Percentiles rank a stretch among this genome's conserved stretches.
Evolutionary conservation across 2,329 filamentous ascomycete genomes (phyloP).

Genomic region (Ophiostoma quercus): DNA sequence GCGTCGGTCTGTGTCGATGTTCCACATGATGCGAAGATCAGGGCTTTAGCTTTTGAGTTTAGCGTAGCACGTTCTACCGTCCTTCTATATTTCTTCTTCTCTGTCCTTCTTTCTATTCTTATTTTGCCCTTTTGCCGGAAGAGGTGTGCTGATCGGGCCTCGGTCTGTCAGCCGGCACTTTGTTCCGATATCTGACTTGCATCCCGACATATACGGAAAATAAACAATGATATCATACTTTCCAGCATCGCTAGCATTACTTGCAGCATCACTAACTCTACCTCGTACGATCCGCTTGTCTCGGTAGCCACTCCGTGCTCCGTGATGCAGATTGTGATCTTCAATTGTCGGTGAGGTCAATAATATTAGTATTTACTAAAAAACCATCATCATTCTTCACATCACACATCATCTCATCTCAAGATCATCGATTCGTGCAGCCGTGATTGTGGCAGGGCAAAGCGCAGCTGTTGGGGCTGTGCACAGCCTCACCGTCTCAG

Average conservation of each 20-base stretch:
- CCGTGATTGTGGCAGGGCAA: conserved; percentile 1
- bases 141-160: neutral
- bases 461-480: conserved; percentile 11
- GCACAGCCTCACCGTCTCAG: conserved; percentile 6
- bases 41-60: neutral
- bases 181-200: neutral
- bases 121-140: neutral
- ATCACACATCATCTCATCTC: neutral
- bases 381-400: neutral
- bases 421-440: neutral
- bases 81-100: conserved; percentile 4
- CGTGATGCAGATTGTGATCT: neutral
- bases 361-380: neutral
- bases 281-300: neutral
- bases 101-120: neutral
- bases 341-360: neutral
- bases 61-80: neutral
- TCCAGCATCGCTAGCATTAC: neutral
- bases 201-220: neutral
- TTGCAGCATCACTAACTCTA: neutral
- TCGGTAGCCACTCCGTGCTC: neutral
- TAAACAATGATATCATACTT: neutral
- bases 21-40: neutral
- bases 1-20: neutral
- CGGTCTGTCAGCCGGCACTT: neutral